Evolutionary conservation across 176 grass and related monocot genomes (phyloP), one percentile per base, ranked within the genome.

Genomic region (Lolium rigidum): DNA sequence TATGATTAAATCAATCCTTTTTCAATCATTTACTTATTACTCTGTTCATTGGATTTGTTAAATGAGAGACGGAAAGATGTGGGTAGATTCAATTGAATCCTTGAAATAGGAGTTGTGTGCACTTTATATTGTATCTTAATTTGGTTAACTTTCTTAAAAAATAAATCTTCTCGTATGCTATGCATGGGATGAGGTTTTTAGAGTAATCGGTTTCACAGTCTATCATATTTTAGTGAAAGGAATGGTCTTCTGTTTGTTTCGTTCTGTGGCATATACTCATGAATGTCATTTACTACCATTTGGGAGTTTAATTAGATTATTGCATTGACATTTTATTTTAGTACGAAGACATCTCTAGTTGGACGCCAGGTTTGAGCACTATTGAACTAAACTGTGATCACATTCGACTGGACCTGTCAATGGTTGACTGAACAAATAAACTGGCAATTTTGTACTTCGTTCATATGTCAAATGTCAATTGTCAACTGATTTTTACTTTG

Each of bases 261-360:
- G 52, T 87, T 48, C 5, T 59, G 62, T 26, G n/a, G 37, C 18
- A 61, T 31, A 54, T 54, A 24, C 20, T 56, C 1, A 9, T 60
- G 67, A 10, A 64, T 90, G 7, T 5, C 4, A 47, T 54, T n/a
- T 80, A 55, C 66, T 50, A 15, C 7, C 2, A 49, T 83, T 15
- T 72, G 4, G 10, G 39, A 38, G 15, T 87, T 66, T 74, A 16
- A 87, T 60, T 89, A 74, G 47, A 77, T 51, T 37, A 78, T 70
- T 59, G 5, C 18, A 54, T 25, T 76, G 14, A 60, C 35, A 56
- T 28, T 10, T 18, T 56, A 8, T 75, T 10, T 9, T 13, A 15
- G 16, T 47, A 75, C 39, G 54, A 46, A 74, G 18, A 72, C 17
- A 80, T 18, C 56, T 56, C 5, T 50, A 41, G 60, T 75, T 76